Evolutionary conservation across 2,329 filamentous ascomycete species (phyloP), one percentile per base, ranked within the genome.

Genomic region (Neophaeococcomyces aloes): DNA sequence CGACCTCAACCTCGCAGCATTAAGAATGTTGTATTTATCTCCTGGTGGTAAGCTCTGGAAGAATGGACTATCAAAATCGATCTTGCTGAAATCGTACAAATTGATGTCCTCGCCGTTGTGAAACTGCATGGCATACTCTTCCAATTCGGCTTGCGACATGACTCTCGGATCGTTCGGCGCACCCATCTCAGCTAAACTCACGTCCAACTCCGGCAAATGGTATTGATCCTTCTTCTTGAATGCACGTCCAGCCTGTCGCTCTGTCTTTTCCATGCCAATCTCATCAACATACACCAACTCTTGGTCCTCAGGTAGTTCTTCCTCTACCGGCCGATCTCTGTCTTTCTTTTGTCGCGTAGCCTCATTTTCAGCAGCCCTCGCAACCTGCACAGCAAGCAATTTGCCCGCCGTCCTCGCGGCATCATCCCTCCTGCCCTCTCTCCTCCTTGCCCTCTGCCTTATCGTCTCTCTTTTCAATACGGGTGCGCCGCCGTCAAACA

Each of bases 1-100:
- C 61, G 86, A 94, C 45, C 91, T 74, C 48, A 98, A 61, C 48
- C 91, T 75, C 1, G 93, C 91, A 1, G 93, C 91, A 59, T 98
- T 98, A 17, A 98, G 67, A 42, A 98, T 98, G 56, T 96, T 96
- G 68, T 98, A 98, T 38, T 89, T 78, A 66, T 98, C 91, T 2
- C 82, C 81, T 1, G 87, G 74, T 0, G 93, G 91, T 45, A 98
- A 65, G 59, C 86, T 94, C 60, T 83, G 78, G 66, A 98, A 98
- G 64, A 98, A 98, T 10, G 89, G 79, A 53, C 88, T 86, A 53
- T 96, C 84, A 57, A 96, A 98, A 59, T 98, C 91, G 55, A 98
- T 98, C 65, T 96, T 96, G 59, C 85, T 93, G 59, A 98, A 98
- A 64, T 96, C 89, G 63, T 96, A 96, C 4, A 88, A 65, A 52